These are phyloP conservation scores for Hirsutella rhossiliensis DNA, from an alignment of 2,329 filamentous ascomycete species.

Conservation along the genomic window DNA sequence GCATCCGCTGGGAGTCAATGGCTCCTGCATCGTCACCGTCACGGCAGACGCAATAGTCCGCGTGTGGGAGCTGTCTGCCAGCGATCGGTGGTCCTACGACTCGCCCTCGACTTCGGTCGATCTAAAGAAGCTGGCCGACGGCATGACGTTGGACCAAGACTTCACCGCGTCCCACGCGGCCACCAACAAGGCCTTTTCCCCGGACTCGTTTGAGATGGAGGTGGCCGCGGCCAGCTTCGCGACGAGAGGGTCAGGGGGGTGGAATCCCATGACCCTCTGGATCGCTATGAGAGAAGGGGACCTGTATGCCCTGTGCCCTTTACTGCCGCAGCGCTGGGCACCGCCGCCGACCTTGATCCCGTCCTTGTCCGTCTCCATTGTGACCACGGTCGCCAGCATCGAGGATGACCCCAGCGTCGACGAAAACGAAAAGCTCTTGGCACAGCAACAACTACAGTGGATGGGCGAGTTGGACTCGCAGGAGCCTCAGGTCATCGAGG, in stretches of 20 bases:
- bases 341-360: conserved; percentile 65
- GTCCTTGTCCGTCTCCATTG: conserved; percentile 70
- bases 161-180: conserved; percentile 64
- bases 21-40: conserved; percentile 74
- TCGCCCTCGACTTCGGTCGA: conserved; percentile 75
- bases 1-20: conserved; percentile 82
- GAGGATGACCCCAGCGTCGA: conserved; percentile 47
- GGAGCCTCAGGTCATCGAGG: conserved; percentile 44
- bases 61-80: conserved; percentile 79
- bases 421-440: conserved; percentile 40
- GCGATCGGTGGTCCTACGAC: conserved; percentile 80
- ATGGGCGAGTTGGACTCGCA: conserved; percentile 55
- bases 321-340: conserved; percentile 80
- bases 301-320: conserved; percentile 82
- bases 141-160: conserved; percentile 69
- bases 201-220: conserved; percentile 86
- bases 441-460: conserved; percentile 55
- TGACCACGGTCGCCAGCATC: conserved; percentile 55
- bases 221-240: conserved; percentile 80
- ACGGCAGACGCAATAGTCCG: conserved; percentile 81
- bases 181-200: conserved; percentile 72
- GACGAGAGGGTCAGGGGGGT: conserved; percentile 57
- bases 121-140: conserved; percentile 78
- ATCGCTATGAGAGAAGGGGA: conserved; percentile 91
- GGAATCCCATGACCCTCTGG: conserved; percentile 95